A percentile compares a stretch with the other conserved stretches of the same genome.
phyloP scores from a whole-genome alignment of 371 early-diverging fungal genomes.

The Mucor circinelloides region DNA sequence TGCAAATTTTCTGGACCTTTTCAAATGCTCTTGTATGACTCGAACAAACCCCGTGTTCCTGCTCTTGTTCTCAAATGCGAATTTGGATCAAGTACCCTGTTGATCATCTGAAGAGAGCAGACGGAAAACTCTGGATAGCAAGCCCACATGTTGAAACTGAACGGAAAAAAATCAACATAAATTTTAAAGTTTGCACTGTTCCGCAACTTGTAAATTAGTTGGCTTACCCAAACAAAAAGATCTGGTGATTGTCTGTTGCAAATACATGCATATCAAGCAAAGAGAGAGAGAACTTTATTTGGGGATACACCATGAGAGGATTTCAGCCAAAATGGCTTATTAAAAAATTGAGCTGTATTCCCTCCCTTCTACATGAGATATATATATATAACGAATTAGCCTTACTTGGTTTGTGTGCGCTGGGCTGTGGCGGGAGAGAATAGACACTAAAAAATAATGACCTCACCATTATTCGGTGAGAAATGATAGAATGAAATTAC shows the following conservation, averaged over 20 bases:
- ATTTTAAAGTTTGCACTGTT: not conserved
- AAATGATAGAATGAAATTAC: not conserved
- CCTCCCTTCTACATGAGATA: not conserved
- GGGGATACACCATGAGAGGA: not conserved
- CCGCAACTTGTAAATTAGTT: not conserved
- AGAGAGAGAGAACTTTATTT: not conserved
- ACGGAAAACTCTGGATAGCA: not conserved
- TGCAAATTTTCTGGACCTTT: not conserved
- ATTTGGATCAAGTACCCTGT: not conserved
- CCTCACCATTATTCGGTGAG: not conserved
- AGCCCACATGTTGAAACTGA: not conserved
- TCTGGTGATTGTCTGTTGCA: not conserved
- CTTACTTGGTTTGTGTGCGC: not conserved
- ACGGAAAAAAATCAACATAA: not conserved
- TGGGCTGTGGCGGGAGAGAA: not conserved
- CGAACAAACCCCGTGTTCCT: not conserved
- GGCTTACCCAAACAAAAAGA: not conserved
- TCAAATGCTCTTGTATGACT: not conserved
- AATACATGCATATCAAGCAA: not conserved
- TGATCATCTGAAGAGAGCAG: not conserved
- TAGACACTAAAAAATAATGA: not conserved
- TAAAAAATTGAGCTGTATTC: not conserved
- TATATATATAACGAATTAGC: not conserved
- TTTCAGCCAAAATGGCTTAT: constrained; percentile 1
- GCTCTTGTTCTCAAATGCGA: not conserved